Evolutionary conservation across 2,329 filamentous ascomycete species (phyloP), one percentile per base, ranked within the genome.

Genomic region (Pseudocercospora vitis): DNA sequence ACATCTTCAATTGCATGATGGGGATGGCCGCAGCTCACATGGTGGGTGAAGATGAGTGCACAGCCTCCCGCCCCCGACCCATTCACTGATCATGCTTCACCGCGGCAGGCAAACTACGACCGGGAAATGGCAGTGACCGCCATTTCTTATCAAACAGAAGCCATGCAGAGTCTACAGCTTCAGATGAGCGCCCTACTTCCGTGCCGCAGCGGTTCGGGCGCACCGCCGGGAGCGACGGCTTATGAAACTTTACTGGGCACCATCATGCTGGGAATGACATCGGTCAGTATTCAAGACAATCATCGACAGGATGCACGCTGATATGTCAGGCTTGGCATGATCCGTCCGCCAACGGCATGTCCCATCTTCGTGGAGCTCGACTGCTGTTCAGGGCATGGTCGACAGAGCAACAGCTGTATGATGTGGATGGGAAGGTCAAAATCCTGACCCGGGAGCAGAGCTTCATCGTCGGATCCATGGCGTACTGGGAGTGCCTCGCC

Each of bases 261-360:
- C 9, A 52, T 56, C 31, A 56, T 56, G 29, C 37, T 56, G 3
- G 53, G 53, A 7, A 52, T 56, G 53, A 56, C 53, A 42, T 56
- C 53, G 9, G 52, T 54, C 14, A 23, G 52, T 50, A 12, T 35
- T n/a, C n/a, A n/a, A n/a, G n/a, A n/a, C n/a, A n/a, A n/a, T 11
- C 4, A 14, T 44, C 7, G 8, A 18, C 18, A 9, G 5, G 23
- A 23, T 44, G 3, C 4, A 23, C 16, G 11, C 18, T 12, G n/a
- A n/a, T n/a, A n/a, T n/a, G n/a, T n/a, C n/a, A 56, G 49, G 51
- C 55, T 11, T 57, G 55, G 55, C 48, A 57, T 28, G 51, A 57
- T 29, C 31, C 52, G 16, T 18, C 39, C 5, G 48, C 48, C 3
- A 49, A 45, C 16, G 48, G 50, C 7, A 24, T 53, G 19, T 48